Conservation (phyloP, 2,329 filamentous ascomycete species). For the Aureobasidium sp. region DNA sequence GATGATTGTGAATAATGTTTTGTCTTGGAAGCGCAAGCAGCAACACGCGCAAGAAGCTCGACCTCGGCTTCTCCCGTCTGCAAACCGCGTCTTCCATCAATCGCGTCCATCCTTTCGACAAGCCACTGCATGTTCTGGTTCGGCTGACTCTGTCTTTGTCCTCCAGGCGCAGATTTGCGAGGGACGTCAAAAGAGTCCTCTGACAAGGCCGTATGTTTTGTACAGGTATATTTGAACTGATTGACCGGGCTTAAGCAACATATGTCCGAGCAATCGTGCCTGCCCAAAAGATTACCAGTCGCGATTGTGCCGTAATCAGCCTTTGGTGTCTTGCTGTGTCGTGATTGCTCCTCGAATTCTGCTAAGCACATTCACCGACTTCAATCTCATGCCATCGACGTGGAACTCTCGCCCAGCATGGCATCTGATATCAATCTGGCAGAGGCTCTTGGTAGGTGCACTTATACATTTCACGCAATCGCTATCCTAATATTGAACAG, state of each 20-base stretch:
- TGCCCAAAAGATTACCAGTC: conserved; percentile 3
- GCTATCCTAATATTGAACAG: conserved; percentile 17
- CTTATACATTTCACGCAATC: not conserved
- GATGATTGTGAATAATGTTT: not conserved
- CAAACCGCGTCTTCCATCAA: not conserved
- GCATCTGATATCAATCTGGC: conserved; percentile 13
- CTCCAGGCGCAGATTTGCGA: not conserved
- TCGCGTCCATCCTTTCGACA: not conserved
- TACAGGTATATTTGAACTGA: not conserved
- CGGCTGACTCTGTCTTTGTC: not conserved
- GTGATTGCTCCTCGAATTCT: not conserved
- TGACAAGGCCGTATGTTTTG: not conserved
- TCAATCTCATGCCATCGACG: not conserved
- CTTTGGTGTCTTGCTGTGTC: not conserved
- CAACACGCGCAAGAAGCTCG: conserved; percentile 12
- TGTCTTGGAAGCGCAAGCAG: conserved; percentile 2
- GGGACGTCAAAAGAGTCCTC: not conserved
- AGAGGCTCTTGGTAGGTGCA: conserved; percentile 10
- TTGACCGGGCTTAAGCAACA: not conserved
- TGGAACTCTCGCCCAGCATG: not conserved
- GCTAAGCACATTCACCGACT: not conserved
- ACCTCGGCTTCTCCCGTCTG: conserved; percentile 10
- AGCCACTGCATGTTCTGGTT: not conserved
- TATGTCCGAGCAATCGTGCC: conserved; percentile 2
- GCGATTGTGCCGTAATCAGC: not conserved